Base-by-base conservation (phyloP, 2,329 filamentous ascomycete genomes). In the Phaeosphaeriaceae sp. region DNA sequence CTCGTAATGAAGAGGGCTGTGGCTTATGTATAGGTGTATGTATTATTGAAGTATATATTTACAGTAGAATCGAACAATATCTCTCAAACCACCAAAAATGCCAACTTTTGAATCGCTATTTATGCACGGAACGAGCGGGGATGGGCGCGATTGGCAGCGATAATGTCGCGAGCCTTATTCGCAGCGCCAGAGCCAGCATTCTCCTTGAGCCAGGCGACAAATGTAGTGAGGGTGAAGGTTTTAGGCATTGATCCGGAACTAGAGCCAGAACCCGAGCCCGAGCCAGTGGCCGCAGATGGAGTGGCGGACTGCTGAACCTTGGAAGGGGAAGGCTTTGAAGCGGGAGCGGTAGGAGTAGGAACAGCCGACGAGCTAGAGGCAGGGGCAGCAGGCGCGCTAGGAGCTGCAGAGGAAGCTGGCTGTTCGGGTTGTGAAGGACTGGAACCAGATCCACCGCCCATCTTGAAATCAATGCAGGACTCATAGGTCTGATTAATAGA, bases 401-500 rank as follows among this genome's bases (percentile, higher is more conserved):
- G 56, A 28, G 42, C 42, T 28, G 41, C 36, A 42, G 41, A 32
- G 9, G 42, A 30, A 12, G 34, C 34, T 39, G 20, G 36, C 13
- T 6, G 9, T 20, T 26, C 18, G 18, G 13, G 36, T 15, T n/a
- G 36, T 15, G 20, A 26, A 21, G 36, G n/a, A n/a, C 36, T 43
- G 9, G 60, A 61, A 38, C 59, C 59, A 15, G 66, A 65, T 43
- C 67, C 66, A 53, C 67, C 73, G 40, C 67, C 66, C 48, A 79
- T 69, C 34, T 69, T 77, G 64, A 87, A 86, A 63, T 87, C 84
- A 42, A 86, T 74, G 70, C 84, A 87, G 41, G 79, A 78, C 74
- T 85, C 81, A 64, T 87, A 87, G 9, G 83, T 86, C 77, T 87
- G 84, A 49, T 81, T 62, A 52, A 83, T 79, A 46, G 72, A 74